Conservation (phyloP, 1,139 yeast genomes). For the Saccharomyces hybrid region DNA sequence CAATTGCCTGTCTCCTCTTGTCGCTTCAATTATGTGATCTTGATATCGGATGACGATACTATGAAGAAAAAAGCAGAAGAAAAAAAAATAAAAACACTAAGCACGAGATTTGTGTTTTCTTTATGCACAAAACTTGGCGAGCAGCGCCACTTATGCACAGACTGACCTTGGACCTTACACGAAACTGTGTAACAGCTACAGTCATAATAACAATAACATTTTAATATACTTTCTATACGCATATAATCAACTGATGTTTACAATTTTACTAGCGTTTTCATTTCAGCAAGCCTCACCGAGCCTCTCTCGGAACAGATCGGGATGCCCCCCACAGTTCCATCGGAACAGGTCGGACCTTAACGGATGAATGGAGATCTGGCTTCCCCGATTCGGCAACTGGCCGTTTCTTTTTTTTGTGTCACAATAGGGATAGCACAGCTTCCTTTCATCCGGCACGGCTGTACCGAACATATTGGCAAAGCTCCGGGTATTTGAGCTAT, state of each 20-base stretch:
- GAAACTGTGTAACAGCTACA: too few species aligned
- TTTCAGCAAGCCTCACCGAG: neutral
- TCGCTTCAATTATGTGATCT: conserved; percentile 48
- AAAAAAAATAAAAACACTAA: conserved; percentile 41
- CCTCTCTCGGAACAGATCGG: neutral
- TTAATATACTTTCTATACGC: neutral
- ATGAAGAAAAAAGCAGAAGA: conserved; percentile 62
- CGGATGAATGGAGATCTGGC: neutral
- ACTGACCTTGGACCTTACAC: conserved; percentile 9
- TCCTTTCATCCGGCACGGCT: conserved; percentile 1
- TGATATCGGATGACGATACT: conserved; percentile 67
- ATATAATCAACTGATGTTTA: neutral
- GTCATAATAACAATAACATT: neutral
- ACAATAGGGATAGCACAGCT: neutral
- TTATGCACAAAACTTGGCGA: conserved; percentile 27
- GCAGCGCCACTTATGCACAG: conserved; percentile 24
- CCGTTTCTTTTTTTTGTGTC: neutral
- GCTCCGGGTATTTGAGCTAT: neutral
- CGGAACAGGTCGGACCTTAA: neutral
- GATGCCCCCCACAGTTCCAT: neutral
- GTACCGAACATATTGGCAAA: neutral
- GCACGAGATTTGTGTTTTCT: conserved; percentile 31
- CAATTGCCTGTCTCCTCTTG: conserved; percentile 11
- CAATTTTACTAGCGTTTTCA: neutral
- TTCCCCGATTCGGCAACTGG: neutral